phyloP scores from a whole-genome alignment of 352 stramenopile species.

The Poterioochromonas sp. region DNA sequence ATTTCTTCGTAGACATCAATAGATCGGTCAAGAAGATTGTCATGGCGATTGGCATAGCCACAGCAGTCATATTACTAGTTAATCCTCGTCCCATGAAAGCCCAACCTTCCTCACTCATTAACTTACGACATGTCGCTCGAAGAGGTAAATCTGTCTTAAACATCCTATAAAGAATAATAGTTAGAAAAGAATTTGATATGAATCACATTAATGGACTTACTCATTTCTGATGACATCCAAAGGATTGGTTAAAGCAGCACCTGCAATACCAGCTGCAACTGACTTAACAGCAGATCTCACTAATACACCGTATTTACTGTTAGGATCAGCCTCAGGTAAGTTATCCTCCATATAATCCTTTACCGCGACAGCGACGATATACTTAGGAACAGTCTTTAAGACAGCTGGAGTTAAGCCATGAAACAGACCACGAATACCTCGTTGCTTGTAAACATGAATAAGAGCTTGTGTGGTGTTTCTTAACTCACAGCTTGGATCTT shows the following conservation, averaged over 20 bases:
- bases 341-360: slow-evolving; percentile 60
- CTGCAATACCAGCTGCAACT: slow-evolving; percentile 54
- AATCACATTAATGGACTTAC: slow-evolving; percentile 17
- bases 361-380: slow-evolving; percentile 62
- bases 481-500: slow-evolving; percentile 57
- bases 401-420: slow-evolving; percentile 64
- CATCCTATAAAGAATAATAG: slow-evolving; percentile 31
- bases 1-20: slow-evolving; percentile 31
- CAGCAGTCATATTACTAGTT: slow-evolving; percentile 67
- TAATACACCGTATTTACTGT: slow-evolving; percentile 9
- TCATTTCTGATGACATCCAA: slow-evolving; percentile 73
- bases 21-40: slow-evolving; percentile 74
- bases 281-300: slow-evolving; percentile 55
- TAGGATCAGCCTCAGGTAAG: slow-evolving; percentile 30
- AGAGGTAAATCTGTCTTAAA: slow-evolving; percentile 32
- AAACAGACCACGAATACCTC: slow-evolving; percentile 61
- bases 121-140: not conserved
- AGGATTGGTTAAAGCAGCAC: slow-evolving; percentile 67
- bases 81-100: slow-evolving; percentile 50
- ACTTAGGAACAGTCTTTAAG: slow-evolving; percentile 74
- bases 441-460: slow-evolving; percentile 52
- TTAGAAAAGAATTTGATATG: not conserved
- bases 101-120: slow-evolving; percentile 29
- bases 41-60: slow-evolving; percentile 60
- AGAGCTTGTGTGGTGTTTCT: slow-evolving; percentile 48